Conservation (phyloP, 2,329 filamentous ascomycete species). For the Fusarium caatingaense region DNA sequence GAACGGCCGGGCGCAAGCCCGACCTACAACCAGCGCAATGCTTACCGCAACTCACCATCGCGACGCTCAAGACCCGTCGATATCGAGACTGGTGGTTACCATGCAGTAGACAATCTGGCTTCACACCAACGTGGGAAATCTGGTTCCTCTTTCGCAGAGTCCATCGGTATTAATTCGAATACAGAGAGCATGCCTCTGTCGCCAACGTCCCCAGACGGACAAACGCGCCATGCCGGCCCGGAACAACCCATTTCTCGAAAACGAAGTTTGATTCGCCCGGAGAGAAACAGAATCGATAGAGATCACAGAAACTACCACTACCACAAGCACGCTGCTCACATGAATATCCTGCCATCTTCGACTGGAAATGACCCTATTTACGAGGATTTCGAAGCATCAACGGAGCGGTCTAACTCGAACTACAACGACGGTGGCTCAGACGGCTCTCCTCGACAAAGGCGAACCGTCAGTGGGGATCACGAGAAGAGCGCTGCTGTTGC, state of each 20-base stretch:
- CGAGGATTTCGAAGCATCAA: constrained; percentile 79
- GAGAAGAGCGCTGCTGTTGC: constrained; percentile 49
- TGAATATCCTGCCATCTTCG: constrained; percentile 88
- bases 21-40: constrained; percentile 69
- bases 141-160: constrained; percentile 68
- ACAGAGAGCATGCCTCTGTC: constrained; percentile 68
- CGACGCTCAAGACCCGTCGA: constrained; percentile 75
- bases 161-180: constrained; percentile 66
- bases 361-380: constrained; percentile 91
- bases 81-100: constrained; percentile 72
- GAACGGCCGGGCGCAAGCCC: constrained; percentile 73
- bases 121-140: constrained; percentile 68
- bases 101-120: constrained; percentile 54
- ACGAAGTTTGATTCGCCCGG: constrained; percentile 87
- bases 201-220: constrained; percentile 53
- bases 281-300: constrained; percentile 84
- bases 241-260: constrained; percentile 71
- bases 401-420: constrained; percentile 62
- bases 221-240: constrained; percentile 46
- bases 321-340: constrained; percentile 91
- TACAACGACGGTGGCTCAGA: constrained; percentile 61
- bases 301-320: constrained; percentile 97
- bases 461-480: constrained; percentile 48
- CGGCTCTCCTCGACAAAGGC: constrained; percentile 55
- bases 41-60: constrained; percentile 75